These are phyloP conservation scores for Shiraia sp. DNA, from an alignment of 2,329 filamentous ascomycete genomes.

Conservation along the genomic window DNA sequence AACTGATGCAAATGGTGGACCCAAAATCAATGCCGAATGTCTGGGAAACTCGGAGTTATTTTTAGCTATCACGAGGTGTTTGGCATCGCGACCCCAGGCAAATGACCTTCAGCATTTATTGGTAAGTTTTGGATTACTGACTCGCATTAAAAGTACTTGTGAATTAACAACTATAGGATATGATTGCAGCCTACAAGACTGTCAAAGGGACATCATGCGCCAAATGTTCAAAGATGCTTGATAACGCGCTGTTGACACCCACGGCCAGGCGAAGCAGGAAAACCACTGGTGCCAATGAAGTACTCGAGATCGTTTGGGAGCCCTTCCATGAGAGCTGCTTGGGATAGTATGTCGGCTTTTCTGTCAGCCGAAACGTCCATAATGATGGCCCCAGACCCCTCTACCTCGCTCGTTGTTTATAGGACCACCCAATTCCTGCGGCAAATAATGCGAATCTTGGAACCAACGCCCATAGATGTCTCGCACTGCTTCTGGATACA, in stretches of 20 bases:
- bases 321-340: slow-evolving; percentile 44
- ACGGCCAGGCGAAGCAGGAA: slow-evolving; percentile 39
- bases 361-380: not conserved
- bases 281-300: slow-evolving; percentile 17
- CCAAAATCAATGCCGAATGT: slow-evolving; percentile 37
- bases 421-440: slow-evolving; percentile 4
- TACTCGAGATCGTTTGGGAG: slow-evolving; percentile 33
- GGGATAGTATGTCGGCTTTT: slow-evolving; percentile 6
- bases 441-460: slow-evolving; percentile 21
- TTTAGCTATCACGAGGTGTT: slow-evolving; percentile 37
- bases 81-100: slow-evolving; percentile 35
- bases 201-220: slow-evolving; percentile 34
- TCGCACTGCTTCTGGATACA: slow-evolving; percentile 31
- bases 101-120: slow-evolving; percentile 39
- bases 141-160: too few species aligned
- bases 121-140: slow-evolving; percentile 24
- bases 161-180: slow-evolving; percentile 35
- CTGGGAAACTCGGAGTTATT: slow-evolving; percentile 32
- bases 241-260: slow-evolving; percentile 27
- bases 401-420: slow-evolving; percentile 4
- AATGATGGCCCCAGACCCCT: not conserved
- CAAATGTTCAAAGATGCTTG: slow-evolving; percentile 38
- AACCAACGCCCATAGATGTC: slow-evolving; percentile 33
- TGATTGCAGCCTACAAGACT: slow-evolving; percentile 46
- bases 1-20: slow-evolving; percentile 26